Conservation (phyloP, 2,329 filamentous ascomycete species). For the Stachybotrys elegans region DNA sequence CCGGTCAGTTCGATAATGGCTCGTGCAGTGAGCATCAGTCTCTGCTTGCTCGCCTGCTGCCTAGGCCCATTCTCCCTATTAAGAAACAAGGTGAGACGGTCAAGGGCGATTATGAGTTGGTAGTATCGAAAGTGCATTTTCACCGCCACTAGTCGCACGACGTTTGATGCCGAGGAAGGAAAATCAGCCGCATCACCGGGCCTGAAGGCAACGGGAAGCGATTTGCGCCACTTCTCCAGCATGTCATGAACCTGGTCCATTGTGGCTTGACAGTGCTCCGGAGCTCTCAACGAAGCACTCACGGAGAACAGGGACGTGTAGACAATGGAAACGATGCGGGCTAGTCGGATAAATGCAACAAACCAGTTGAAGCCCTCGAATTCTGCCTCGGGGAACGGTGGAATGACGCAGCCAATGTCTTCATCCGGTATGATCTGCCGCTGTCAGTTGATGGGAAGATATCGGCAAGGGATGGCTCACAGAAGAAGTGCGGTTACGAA, state of each 20-base stretch:
- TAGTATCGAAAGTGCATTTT: conserved; percentile 25
- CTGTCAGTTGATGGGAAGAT: not conserved
- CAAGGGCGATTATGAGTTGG: conserved; percentile 23
- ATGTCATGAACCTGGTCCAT: conserved; percentile 18
- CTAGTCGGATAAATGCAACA: conserved; percentile 20
- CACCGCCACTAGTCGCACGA: conserved; percentile 15
- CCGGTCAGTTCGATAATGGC: conserved; percentile 25
- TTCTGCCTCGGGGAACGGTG: conserved; percentile 22
- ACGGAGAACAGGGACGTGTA: conserved; percentile 29
- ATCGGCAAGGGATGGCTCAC: conserved; percentile 15
- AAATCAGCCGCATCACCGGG: conserved; percentile 18
- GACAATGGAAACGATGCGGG: conserved; percentile 24
- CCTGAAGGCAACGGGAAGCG: conserved; percentile 22
- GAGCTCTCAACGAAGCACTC: conserved; percentile 19
- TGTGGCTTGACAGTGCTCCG: conserved; percentile 8
- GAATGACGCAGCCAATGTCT: conserved; percentile 31
- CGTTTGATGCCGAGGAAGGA: conserved; percentile 9
- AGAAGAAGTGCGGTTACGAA: conserved; percentile 24
- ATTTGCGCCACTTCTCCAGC: conserved; percentile 24
- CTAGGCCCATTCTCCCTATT: conserved; percentile 10
- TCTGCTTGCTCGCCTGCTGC: conserved; percentile 14
- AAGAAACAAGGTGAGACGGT: conserved; percentile 21
- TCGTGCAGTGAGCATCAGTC: conserved; percentile 24
- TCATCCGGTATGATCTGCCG: conserved; percentile 27
- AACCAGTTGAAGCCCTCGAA: conserved; percentile 30